Evolutionary conservation across 805 yeast species (phyloP).

Genomic region (Saccharomycopsis javanensis): DNA sequence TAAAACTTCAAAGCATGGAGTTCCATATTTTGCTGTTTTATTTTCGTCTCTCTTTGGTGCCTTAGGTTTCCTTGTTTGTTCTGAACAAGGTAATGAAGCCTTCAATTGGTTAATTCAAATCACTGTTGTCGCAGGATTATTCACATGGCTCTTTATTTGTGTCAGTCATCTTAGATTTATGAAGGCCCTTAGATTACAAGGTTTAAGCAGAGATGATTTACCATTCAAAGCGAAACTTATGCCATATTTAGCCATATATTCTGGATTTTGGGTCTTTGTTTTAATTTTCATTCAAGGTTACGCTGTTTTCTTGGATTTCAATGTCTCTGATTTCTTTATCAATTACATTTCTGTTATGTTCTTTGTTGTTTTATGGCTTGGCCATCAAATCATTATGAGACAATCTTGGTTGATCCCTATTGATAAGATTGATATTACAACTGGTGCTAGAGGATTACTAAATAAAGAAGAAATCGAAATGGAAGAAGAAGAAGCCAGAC

Average conservation of each 20-base stretch:
- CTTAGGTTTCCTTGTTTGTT: constrained; percentile 45
- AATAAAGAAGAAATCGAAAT: constrained; percentile 33
- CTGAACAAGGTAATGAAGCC: constrained; percentile 41
- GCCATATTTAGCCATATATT: constrained; percentile 58
- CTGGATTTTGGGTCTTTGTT: constrained; percentile 41
- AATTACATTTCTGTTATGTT: constrained; percentile 64
- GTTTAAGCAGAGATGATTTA: constrained; percentile 50
- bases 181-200: constrained; percentile 48
- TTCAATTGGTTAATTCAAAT: constrained; percentile 61
- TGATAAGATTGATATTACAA: constrained; percentile 57
- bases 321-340: constrained; percentile 51
- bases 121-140: constrained; percentile 57
- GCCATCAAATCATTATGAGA: constrained; percentile 44
- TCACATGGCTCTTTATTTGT: constrained; percentile 56
- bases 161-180: constrained; percentile 54
- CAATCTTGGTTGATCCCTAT: constrained; percentile 37
- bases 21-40: constrained; percentile 48
- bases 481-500: constrained; percentile 7
- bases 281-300: constrained; percentile 65
- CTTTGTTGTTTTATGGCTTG: constrained; percentile 44
- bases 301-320: constrained; percentile 43
- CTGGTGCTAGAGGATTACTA: constrained; percentile 45
- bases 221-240: constrained; percentile 60
- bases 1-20: constrained; percentile 43
- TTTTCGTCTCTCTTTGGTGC: constrained; percentile 48